Evolutionary conservation across 345 rosid species (phyloP), one percentile per base, ranked within the genome.

Genomic region (Pseudoturritis turrita): DNA sequence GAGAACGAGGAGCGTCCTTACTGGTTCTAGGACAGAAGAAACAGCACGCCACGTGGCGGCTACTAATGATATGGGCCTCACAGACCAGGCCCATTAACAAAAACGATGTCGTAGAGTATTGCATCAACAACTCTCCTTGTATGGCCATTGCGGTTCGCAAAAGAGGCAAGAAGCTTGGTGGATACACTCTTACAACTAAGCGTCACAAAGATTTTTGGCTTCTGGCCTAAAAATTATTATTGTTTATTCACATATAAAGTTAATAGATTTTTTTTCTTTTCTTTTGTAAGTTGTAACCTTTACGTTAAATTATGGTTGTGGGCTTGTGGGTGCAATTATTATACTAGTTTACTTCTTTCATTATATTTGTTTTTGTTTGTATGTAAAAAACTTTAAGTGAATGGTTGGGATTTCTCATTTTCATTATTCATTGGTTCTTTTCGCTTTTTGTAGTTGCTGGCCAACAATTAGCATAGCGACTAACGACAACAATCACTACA

Each of bases 151-250:
- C 95, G 10, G 97, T 94, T 28, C 82, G 97, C 43, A 82, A 95
- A 54, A 94, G 89, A 74, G 76, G 86, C 85, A 86, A 88, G 75
- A 91, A 82, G 71, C 82, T 80, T 49, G 98, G 98, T 36, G 98
- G 98, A 4, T 94, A 89, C 60, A 75, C 89, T 83, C 90, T 94
- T 73, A 94, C 96, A 75, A 94, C 98, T 12, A 94, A 89, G 60
- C 89, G 95, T 31, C 98, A 91, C 69, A 94, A 82, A 78, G 98
- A 94, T 78, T 94, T 94, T 81, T 91, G 98, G 98, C 96, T 94
- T 65, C 77, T 94, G 39, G 98, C 98, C 61, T 89, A 45, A 70
- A 10, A 35, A 21, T 22, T 52, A 26, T 15, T 22, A 23, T 14
- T 22, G 19, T 22, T 36, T 36, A 23, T 73, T 25, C 37, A 17